Evolutionary conservation across 1,139 yeast genomes (phyloP).

Genomic region (Candida glucosophila): DNA sequence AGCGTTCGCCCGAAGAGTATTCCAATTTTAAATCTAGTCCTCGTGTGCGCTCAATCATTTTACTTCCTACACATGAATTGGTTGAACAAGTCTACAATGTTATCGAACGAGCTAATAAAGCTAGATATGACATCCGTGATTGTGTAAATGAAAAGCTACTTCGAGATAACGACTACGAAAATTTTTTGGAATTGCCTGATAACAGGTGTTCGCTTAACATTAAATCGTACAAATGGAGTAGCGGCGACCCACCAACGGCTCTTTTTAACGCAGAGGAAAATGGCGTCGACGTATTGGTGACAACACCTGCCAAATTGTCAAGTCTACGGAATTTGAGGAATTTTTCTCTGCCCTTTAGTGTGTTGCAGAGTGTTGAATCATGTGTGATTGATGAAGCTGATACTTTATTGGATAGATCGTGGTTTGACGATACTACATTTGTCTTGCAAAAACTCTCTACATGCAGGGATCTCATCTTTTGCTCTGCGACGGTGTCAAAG

Average conservation of each 20-base stretch:
- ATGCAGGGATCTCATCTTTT: constrained; percentile 59
- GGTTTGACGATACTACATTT: constrained; percentile 58
- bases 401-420: constrained; percentile 79
- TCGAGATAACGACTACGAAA: constrained; percentile 11
- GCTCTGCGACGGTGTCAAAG: constrained; percentile 86
- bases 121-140: constrained; percentile 13
- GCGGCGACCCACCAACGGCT: constrained; percentile 39
- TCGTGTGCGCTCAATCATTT: constrained; percentile 56
- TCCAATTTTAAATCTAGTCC: constrained; percentile 22
- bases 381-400: constrained; percentile 94
- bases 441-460: constrained; percentile 46
- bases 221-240: constrained; percentile 51
- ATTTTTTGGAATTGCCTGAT: constrained; percentile 18
- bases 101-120: constrained; percentile 29
- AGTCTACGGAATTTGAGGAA: constrained; percentile 37
- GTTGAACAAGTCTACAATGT: constrained; percentile 69
- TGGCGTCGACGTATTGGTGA: constrained; percentile 69
- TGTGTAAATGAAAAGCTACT: constrained; percentile 9
- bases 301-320: constrained; percentile 70
- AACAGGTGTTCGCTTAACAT: constrained; percentile 25
- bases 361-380: constrained; percentile 41
- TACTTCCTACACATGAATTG: constrained; percentile 85
- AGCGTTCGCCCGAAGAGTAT: constrained; percentile 21
- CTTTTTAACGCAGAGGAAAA: constrained; percentile 37
- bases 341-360: constrained; percentile 39